Percentiles rank a stretch among this genome's conserved stretches.
Evolutionary conservation across 495 filamentous ascomycete genomes (phyloP).

Genomic region (Trypethelium eluteriae): DNA sequence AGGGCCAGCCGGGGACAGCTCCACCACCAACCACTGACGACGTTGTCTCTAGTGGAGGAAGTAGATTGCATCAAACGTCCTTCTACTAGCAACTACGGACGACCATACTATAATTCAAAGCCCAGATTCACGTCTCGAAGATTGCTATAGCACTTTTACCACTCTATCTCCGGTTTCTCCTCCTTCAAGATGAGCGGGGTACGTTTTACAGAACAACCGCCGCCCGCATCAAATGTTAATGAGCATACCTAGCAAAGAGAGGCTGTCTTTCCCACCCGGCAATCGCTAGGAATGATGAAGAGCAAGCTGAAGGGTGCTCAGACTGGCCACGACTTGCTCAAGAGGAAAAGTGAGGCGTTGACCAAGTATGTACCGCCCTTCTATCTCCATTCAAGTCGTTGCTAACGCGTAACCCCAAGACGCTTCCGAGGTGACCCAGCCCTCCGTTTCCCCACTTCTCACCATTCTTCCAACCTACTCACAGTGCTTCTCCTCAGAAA

Average conservation of each 20-base stretch:
- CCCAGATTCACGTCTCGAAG: too few species aligned
- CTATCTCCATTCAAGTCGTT: neutral
- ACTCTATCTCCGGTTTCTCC: neutral
- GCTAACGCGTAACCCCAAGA: constrained; percentile 38
- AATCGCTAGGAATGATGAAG: constrained; percentile 96
- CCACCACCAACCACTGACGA: neutral
- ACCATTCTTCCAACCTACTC: neutral
- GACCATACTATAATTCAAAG: too few species aligned
- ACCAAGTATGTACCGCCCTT: constrained; percentile 33
- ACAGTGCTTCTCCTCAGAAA: constrained; percentile 49
- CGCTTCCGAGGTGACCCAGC: constrained; percentile 67
- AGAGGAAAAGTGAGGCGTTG: constrained; percentile 40
- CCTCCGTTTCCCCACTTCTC: too few species aligned
- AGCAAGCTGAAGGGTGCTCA: constrained; percentile 91
- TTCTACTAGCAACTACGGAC: too few species aligned
- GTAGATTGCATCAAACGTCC: too few species aligned
- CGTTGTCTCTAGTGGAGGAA: too few species aligned
- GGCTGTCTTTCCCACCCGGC: constrained; percentile 94
- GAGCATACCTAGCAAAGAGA: constrained; percentile 62
- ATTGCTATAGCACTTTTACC: too few species aligned
- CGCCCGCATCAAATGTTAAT: constrained; percentile 24
- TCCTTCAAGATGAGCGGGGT: neutral
- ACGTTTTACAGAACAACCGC: neutral
- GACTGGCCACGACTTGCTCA: constrained; percentile 40
- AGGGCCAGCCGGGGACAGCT: neutral